A percentile compares a stretch with the other conserved stretches of the same genome.
Conservation (phyloP, 1,284 basidiomycete species). For the Tremellales sp. region DNA sequence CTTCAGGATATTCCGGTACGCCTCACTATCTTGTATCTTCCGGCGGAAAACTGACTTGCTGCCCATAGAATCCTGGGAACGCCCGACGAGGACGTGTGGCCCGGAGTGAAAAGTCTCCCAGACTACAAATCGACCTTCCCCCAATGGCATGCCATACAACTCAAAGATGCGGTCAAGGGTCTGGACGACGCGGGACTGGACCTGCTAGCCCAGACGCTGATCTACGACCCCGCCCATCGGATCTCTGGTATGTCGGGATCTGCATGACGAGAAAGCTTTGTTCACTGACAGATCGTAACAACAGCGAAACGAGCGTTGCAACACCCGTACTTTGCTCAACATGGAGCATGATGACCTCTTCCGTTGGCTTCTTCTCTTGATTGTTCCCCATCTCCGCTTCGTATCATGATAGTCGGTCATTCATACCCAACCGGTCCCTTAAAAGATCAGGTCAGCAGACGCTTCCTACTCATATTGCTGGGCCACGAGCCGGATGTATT, state of each 20-base stretch:
- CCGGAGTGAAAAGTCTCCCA: constrained; percentile 79
- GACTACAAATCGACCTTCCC: constrained; percentile 98
- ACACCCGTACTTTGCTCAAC: constrained; percentile 71
- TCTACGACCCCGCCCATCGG: constrained; percentile 89
- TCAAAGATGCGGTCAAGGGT: constrained; percentile 62
- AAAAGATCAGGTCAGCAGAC: no score
- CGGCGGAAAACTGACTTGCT: constrained; percentile 1
- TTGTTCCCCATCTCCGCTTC: neutral
- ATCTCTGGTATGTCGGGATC: constrained; percentile 70
- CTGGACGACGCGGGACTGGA: constrained; percentile 72
- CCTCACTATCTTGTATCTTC: constrained; percentile 5
- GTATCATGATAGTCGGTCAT: no score
- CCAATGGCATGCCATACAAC: constrained; percentile 69
- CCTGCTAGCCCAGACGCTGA: constrained; percentile 73
- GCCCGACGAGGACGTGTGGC: constrained; percentile 90
- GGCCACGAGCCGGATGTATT: no score
- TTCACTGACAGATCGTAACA: constrained; percentile 10
- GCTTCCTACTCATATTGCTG: no score
- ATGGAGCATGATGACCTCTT: no score
- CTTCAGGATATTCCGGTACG: constrained; percentile 94
- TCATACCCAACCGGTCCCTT: no score
- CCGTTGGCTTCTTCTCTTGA: neutral
- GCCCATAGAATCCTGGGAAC: constrained; percentile 76
- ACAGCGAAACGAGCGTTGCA: constrained; percentile 77
- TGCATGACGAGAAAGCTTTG: neutral